These are phyloP conservation scores for Sarocladiaceae sp. DNA, from an alignment of 2,329 filamentous ascomycete genomes.

Conservation along the genomic window DNA sequence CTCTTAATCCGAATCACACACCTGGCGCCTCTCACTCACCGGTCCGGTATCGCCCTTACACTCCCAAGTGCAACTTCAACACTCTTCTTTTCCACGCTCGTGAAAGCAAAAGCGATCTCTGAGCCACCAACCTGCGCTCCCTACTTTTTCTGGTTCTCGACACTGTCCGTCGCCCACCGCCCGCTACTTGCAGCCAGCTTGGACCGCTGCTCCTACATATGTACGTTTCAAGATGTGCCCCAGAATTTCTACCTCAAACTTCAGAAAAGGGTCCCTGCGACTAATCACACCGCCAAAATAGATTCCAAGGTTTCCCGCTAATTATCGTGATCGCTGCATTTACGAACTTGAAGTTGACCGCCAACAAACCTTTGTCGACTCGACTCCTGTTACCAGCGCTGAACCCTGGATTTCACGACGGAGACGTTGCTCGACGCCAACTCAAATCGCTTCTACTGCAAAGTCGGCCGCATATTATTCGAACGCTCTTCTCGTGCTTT, in stretches of 20 bases:
- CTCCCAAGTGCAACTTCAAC: not conserved
- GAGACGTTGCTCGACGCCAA: too few relatives aligned
- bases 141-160: not conserved
- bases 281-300: constrained; percentile 1
- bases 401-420: too few relatives aligned
- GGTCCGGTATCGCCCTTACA: constrained; percentile 8
- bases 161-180: not conserved
- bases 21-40: not conserved
- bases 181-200: not conserved
- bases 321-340: not conserved
- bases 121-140: not conserved
- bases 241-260: constrained; percentile 6
- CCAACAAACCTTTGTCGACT: too few relatives aligned
- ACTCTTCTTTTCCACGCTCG: not conserved
- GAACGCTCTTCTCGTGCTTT: too few relatives aligned
- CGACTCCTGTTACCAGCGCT: too few relatives aligned
- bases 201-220: constrained; percentile 4
- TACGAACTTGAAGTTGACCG: too few relatives aligned
- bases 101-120: not conserved
- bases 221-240: constrained; percentile 7
- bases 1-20: not conserved
- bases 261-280: constrained; percentile 4
- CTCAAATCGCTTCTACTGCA: too few relatives aligned
- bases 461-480: too few relatives aligned
- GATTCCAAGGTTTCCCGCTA: not conserved